Base-by-base conservation (phyloP, 2,329 filamentous ascomycete genomes). In the Xylariales sp. region DNA sequence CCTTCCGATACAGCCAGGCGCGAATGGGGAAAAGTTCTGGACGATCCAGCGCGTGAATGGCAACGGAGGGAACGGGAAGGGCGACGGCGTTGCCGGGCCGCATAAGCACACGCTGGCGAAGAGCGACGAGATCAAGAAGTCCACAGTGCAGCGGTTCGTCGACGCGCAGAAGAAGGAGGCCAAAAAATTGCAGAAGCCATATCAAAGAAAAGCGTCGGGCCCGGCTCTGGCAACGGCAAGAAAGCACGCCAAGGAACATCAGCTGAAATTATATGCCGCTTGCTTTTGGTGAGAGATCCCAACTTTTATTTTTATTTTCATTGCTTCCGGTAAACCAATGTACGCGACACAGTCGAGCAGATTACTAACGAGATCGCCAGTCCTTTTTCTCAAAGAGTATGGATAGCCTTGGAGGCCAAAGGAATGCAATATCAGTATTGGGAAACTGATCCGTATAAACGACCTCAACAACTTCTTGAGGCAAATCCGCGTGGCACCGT, bases 341-440 rank as follows among this genome's bases (percentile, higher is more conserved):
- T n/a, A n/a, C n/a, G n/a, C n/a, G n/a, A n/a, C n/a, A n/a, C n/a
- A n/a, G n/a, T n/a, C n/a, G n/a, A n/a, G n/a, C n/a, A n/a, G n/a
- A n/a, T n/a, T n/a, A n/a, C n/a, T n/a, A n/a, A n/a, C n/a, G n/a
- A 42, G 29, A 27, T 29, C n/a, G 18, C 33, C 23, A 86, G 84
- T 54, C 88, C 88, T 18, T 93, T 91, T 56, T 88, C 88, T 2
- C 88, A 94, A 56, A 79, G 88, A 14, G 85, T 93, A 18, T 95
- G 88, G 88, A 93, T 95, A 46, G 85, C 88, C 1, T 71, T 95
- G 24, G 88, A 95, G 59, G 70, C 81, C 51, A 93, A 93, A 57
- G 74, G 78, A 14, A 71, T 93, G 7, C 67, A 76, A 25, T 95
- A 95, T 55, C 86, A 94, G 56, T 95, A 94, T 60, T 82, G 88